Percentiles rank a stretch among this genome's conserved stretches.
These are phyloP conservation scores for Pestalotiopsis sp. DNA, from an alignment of 2,329 filamentous ascomycete species.

Conservation along the genomic window DNA sequence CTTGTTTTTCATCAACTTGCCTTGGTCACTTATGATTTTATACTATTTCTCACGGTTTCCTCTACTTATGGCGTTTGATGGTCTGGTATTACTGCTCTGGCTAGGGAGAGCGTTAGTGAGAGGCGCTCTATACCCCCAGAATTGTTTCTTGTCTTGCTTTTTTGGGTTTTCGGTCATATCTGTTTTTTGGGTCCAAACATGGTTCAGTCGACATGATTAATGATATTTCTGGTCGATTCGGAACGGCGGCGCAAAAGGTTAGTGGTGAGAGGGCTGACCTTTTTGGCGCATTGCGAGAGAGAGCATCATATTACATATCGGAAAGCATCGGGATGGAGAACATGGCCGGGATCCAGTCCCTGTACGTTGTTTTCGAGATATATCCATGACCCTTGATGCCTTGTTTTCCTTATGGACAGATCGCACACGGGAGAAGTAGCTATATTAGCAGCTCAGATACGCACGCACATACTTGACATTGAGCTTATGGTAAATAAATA, in stretches of 20 bases:
- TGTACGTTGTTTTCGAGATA: not conserved
- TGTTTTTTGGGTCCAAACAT: not conserved
- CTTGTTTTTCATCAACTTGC: not conserved
- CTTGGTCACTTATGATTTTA: not conserved
- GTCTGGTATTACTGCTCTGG: slow-evolving; percentile 4
- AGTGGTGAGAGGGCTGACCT: slow-evolving; percentile 10
- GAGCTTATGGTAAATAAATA: not conserved
- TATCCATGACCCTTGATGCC: not conserved
- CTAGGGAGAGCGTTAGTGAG: slow-evolving; percentile 16
- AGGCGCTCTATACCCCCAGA: slow-evolving; percentile 14
- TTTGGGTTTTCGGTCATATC: not conserved
- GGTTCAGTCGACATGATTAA: not conserved
- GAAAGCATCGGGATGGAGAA: not conserved
- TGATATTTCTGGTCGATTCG: not conserved
- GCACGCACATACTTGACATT: not conserved
- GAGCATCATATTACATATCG: not conserved
- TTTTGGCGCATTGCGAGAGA: not conserved
- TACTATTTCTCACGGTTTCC: not conserved
- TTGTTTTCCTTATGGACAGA: not conserved
- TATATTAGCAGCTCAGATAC: not conserved
- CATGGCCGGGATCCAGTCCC: not conserved
- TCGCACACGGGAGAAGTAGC: not conserved
- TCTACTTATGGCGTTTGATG: not conserved
- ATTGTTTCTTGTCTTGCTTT: not conserved
- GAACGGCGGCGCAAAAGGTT: not conserved